These are phyloP conservation scores for Cyclotella distinguenda DNA, from an alignment of 108 stramenopile genomes.

Conservation along the genomic window DNA sequence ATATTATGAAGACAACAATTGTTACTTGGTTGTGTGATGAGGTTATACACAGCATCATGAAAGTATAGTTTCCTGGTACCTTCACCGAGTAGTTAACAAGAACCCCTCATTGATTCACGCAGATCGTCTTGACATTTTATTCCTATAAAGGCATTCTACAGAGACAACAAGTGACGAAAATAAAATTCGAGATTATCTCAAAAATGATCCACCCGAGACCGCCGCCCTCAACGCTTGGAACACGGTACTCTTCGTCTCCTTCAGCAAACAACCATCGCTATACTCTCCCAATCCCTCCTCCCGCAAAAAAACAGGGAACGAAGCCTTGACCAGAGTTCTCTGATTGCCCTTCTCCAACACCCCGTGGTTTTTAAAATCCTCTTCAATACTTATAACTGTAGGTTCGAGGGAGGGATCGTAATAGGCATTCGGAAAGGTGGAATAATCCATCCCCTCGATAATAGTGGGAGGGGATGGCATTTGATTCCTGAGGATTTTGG, in stretches of 20 bases:
- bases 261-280: constrained; percentile 18
- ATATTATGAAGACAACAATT: no score
- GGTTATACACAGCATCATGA: no score
- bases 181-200: constrained; percentile 29
- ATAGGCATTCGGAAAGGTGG: constrained; percentile 35
- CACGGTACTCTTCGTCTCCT: constrained; percentile 44
- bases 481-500: constrained; percentile 32
- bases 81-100: no score
- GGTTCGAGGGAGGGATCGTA: constrained; percentile 45
- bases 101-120: no score
- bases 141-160: no score
- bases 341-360: constrained; percentile 17
- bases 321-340: constrained; percentile 44
- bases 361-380: constrained; percentile 17
- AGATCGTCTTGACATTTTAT: no score
- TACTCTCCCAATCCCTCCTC: constrained; percentile 29
- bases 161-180: no score
- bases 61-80: no score
- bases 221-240: constrained; percentile 46
- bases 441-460: constrained; percentile 1
- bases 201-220: constrained; percentile 43
- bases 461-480: constrained; percentile 36
- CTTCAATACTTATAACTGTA: constrained; percentile 40
- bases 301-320: constrained; percentile 41
- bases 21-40: no score